A percentile compares a stretch with the other conserved stretches of the same genome.
phyloP scores from a whole-genome alignment of 768 basidiomycete species.

The Agrocybe pediades region DNA sequence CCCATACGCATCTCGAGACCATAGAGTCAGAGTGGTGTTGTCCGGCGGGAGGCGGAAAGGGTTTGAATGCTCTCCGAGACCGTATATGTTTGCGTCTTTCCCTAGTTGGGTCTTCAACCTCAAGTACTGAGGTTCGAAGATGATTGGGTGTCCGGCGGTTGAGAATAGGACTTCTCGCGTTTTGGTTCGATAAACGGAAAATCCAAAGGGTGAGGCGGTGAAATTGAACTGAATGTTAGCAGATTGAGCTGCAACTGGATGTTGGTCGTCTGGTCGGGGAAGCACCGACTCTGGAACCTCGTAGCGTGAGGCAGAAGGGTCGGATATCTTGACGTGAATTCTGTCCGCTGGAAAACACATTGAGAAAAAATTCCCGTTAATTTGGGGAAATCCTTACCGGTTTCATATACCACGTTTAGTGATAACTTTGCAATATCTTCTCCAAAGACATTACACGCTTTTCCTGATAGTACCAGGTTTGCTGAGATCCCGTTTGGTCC shows the following conservation, averaged over 20 bases:
- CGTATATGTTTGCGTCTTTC: slow-evolving; percentile 67
- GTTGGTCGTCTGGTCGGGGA: slow-evolving; percentile 47
- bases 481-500: slow-evolving; percentile 45
- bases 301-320: slow-evolving; percentile 50
- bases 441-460: slow-evolving; percentile 62
- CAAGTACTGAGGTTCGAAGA: slow-evolving; percentile 79
- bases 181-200: slow-evolving; percentile 51
- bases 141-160: slow-evolving; percentile 58
- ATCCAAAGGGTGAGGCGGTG: slow-evolving; percentile 60
- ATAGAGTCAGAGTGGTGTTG: slow-evolving; percentile 53
- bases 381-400: slow-evolving; percentile 35
- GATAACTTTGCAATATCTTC: slow-evolving; percentile 48
- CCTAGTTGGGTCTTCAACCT: slow-evolving; percentile 69
- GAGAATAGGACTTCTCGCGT: slow-evolving; percentile 62
- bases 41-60: slow-evolving; percentile 56
- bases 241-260: slow-evolving; percentile 24
- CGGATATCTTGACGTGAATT: slow-evolving; percentile 66
- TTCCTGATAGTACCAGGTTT: slow-evolving; percentile 49
- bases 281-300: slow-evolving; percentile 67
- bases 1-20: slow-evolving; percentile 68
- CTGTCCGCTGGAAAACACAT: slow-evolving; percentile 42
- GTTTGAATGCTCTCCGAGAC: slow-evolving; percentile 73
- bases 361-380: too few relatives aligned
- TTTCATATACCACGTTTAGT: slow-evolving; percentile 60
- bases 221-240: slow-evolving; percentile 62